A percentile compares a stretch with the other conserved stretches of the same genome.
Evolutionary conservation across 2,329 filamentous ascomycete species (phyloP).

Genomic region (Colletotrichum salicis): DNA sequence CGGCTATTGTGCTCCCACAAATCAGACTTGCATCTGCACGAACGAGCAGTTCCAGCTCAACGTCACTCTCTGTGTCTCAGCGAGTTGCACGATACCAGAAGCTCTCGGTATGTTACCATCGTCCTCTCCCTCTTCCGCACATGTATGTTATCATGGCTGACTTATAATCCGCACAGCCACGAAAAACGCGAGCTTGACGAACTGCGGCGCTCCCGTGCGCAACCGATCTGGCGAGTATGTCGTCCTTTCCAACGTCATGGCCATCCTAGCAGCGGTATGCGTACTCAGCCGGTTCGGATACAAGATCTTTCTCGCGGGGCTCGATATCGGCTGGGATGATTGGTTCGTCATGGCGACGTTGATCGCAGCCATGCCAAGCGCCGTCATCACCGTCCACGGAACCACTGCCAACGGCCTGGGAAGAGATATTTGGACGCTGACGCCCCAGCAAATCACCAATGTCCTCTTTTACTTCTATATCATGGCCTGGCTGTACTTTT

Average conservation of each 20-base stretch:
- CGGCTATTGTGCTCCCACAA: slow-evolving; percentile 37
- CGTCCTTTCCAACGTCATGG: slow-evolving; percentile 44
- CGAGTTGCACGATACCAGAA: slow-evolving; percentile 39
- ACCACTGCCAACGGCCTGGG: slow-evolving; percentile 51
- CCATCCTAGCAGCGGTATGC: slow-evolving; percentile 48
- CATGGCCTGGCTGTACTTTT: slow-evolving; percentile 54
- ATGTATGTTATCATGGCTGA: neutral
- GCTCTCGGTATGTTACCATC: slow-evolving; percentile 26
- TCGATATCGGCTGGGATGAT: slow-evolving; percentile 49
- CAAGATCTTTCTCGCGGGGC: slow-evolving; percentile 44
- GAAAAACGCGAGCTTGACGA: slow-evolving; percentile 41
- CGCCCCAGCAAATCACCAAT: slow-evolving; percentile 49
- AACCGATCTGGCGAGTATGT: slow-evolving; percentile 47
- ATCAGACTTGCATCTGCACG: slow-evolving; percentile 40
- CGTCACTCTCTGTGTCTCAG: slow-evolving; percentile 37
- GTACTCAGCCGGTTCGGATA: slow-evolving; percentile 51
- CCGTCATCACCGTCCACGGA: slow-evolving; percentile 43
- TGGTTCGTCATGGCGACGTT: slow-evolving; percentile 45
- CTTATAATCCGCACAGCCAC: slow-evolving; percentile 21
- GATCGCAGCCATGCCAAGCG: slow-evolving; percentile 42
- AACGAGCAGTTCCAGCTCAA: slow-evolving; percentile 34
- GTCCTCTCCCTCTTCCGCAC: neutral
- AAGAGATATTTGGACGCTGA: slow-evolving; percentile 58
- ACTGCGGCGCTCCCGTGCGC: slow-evolving; percentile 39
- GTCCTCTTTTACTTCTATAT: slow-evolving; percentile 53